phyloP scores from a whole-genome alignment of 257 asterid genomes.

The Solanum acaule region DNA sequence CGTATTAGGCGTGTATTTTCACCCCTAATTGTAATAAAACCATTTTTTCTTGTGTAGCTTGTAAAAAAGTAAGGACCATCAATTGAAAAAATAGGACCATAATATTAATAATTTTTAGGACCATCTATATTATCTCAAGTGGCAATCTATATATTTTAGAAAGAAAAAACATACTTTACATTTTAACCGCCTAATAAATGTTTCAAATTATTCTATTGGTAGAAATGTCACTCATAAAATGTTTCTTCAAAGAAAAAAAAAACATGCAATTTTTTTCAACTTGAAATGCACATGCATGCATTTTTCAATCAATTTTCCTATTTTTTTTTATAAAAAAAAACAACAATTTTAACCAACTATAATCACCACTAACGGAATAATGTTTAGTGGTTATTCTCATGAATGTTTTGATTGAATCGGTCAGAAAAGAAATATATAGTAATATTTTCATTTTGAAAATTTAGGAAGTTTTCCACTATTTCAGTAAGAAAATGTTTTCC shows the following conservation, averaged over 20 bases:
- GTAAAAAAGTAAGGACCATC: neutral
- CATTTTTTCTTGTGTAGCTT: neutral
- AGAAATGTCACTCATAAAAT: neutral
- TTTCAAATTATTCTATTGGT: neutral
- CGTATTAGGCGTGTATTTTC: neutral
- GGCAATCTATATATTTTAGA: neutral
- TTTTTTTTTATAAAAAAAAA: too few relatives aligned
- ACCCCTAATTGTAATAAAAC: too few relatives aligned
- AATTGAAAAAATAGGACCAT: neutral
- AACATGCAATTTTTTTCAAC: neutral
- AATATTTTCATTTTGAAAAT: too few relatives aligned
- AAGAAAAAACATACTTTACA: neutral
- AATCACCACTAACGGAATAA: too few relatives aligned
- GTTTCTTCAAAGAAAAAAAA: neutral
- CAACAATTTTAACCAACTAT: neutral
- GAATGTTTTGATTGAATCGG: neutral
- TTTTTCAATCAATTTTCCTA: neutral
- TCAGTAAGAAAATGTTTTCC: too few relatives aligned
- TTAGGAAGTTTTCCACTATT: too few relatives aligned
- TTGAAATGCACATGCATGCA: neutral
- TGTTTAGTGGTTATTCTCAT: neutral
- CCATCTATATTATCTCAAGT: neutral
- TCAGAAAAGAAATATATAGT: too few relatives aligned
- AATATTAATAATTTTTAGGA: neutral
- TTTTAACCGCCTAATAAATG: neutral